A percentile compares a stretch with the other conserved stretches of the same genome.
phyloP scores from a whole-genome alignment of 2,329 filamentous ascomycete species.

The Biscogniauxia mediterranea region DNA sequence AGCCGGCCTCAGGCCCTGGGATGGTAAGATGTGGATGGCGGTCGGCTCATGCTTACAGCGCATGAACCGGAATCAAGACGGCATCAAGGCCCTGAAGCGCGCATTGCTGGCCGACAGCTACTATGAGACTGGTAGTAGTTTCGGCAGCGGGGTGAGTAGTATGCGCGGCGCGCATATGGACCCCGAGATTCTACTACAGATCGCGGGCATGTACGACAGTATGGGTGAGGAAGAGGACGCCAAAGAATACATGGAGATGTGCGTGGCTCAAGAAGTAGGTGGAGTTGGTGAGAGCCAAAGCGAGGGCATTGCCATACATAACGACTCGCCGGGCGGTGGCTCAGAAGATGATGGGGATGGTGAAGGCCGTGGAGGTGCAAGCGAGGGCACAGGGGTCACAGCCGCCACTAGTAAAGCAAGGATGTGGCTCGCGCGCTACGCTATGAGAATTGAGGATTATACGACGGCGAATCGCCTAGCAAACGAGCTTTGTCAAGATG shows the following conservation, averaged over 20 bases:
- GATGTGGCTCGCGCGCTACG: conserved; percentile 86
- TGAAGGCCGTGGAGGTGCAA: conserved; percentile 27
- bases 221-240: conserved; percentile 76
- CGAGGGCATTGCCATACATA: conserved; percentile 55
- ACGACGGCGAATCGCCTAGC: conserved; percentile 75
- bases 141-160: conserved; percentile 46
- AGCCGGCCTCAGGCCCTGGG: conserved; percentile 87
- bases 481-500: conserved; percentile 91
- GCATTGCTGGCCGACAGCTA: conserved; percentile 86
- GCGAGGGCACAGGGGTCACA: conserved; percentile 75
- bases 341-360: conserved; percentile 40
- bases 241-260: conserved; percentile 93
- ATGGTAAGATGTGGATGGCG: conserved; percentile 98
- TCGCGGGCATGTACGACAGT: conserved; percentile 84
- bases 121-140: conserved; percentile 65
- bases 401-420: conserved; percentile 87
- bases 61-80: conserved; percentile 82
- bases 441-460: conserved; percentile 74
- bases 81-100: conserved; percentile 92
- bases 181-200: conserved; percentile 85
- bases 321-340: conserved; percentile 46
- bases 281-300: conserved; percentile 41
- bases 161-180: conserved; percentile 67
- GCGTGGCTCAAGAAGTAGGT: conserved; percentile 87
- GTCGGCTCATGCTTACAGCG: conserved; percentile 89